Percentiles rank a stretch among this genome's conserved stretches.
Evolutionary conservation across 2,329 filamentous ascomycete species (phyloP).

Genomic region (Ophiocordyceps camponoti-saundersi): DNA sequence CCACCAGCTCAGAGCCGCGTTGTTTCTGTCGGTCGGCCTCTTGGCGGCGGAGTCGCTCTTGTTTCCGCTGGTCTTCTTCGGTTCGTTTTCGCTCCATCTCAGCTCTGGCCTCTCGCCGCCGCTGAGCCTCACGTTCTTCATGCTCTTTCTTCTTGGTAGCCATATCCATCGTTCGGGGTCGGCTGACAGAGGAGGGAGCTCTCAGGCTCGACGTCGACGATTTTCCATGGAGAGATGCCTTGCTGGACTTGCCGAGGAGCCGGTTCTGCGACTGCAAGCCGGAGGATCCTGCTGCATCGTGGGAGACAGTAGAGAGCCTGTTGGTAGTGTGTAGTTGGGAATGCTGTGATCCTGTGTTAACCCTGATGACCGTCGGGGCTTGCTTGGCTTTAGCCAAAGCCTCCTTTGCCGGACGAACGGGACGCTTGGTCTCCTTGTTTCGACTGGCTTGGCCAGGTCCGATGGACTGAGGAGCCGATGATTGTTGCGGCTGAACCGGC

Average conservation of each 20-base stretch:
- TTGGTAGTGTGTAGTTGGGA: conserved; percentile 42
- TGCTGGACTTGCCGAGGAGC: conserved; percentile 48
- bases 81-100: conserved; percentile 65
- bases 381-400: conserved; percentile 41
- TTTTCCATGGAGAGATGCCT: conserved; percentile 44
- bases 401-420: conserved; percentile 46
- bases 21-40: conserved; percentile 46
- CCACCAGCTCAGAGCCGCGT: conserved; percentile 41
- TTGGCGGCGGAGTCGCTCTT: conserved; percentile 39
- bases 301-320: conserved; percentile 37
- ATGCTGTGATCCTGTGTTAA: conserved; percentile 49
- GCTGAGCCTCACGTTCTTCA: conserved; percentile 64
- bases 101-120: conserved; percentile 65
- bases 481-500: conserved; percentile 37
- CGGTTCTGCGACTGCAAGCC: conserved; percentile 22
- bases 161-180: conserved; percentile 55
- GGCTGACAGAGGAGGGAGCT: conserved; percentile 36
- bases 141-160: conserved; percentile 72
- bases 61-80: conserved; percentile 47
- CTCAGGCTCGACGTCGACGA: conserved; percentile 43
- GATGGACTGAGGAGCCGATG: conserved; percentile 36
- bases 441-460: conserved; percentile 29
- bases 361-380: conserved; percentile 52
- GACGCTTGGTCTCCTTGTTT: conserved; percentile 38
- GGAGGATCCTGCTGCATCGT: conserved; percentile 22